These are phyloP conservation scores for Rhodamnia argentea DNA, from an alignment of 345 rosid genomes.

Conservation along the genomic window DNA sequence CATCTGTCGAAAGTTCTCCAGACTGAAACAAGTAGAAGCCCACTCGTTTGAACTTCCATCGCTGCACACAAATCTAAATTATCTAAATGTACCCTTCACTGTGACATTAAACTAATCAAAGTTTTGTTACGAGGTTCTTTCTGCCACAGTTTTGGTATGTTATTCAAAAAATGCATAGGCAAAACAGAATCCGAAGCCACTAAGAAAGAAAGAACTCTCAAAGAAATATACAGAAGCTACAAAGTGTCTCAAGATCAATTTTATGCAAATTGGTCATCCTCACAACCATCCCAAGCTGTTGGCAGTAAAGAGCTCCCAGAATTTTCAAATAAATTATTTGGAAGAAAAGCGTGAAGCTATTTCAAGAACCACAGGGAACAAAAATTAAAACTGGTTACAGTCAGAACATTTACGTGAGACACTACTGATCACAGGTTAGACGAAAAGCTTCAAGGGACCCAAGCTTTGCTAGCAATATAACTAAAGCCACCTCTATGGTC, in stretches of 20 bases:
- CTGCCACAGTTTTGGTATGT: neutral
- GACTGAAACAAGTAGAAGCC: neutral
- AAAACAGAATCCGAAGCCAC: neutral
- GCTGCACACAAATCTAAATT: neutral
- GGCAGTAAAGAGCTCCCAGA: neutral
- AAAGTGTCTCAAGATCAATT: neutral
- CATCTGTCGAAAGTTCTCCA: neutral
- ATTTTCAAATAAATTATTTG: neutral
- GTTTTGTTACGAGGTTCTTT: neutral
- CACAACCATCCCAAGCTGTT: neutral
- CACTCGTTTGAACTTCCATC: neutral
- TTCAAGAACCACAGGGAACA: neutral
- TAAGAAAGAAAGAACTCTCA: neutral
- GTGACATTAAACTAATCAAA: neutral
- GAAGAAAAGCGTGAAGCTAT: neutral
- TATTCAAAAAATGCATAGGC: neutral
- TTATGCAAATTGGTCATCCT: neutral
- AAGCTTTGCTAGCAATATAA: neutral
- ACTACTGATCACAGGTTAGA: neutral
- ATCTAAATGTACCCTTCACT: neutral
- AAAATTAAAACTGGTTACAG: neutral
- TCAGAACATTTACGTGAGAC: neutral
- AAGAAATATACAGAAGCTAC: neutral
- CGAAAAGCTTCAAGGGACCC: neutral
- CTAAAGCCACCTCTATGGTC: neutral